phyloP scores from a whole-genome alignment of 441 rosid species.

The Macaranga tanarius region DNA sequence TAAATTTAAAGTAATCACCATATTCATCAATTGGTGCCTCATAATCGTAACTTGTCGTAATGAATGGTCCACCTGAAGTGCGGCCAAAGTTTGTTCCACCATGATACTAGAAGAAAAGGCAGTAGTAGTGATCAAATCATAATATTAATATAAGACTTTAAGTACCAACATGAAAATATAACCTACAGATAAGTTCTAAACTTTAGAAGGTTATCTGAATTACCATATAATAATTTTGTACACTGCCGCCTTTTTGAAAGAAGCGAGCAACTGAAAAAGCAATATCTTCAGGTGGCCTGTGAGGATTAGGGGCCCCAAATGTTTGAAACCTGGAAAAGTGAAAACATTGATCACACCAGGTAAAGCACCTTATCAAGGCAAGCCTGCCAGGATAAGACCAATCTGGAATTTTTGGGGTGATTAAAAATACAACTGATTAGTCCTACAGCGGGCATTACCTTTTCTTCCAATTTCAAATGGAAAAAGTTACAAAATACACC shows the following conservation, averaged over 20 bases:
- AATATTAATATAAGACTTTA: not conserved
- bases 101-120: constrained; percentile 57
- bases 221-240: constrained; percentile 96
- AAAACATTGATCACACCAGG: not conserved
- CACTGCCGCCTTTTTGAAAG: constrained; percentile 84
- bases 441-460: too few species aligned
- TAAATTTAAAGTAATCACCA: constrained; percentile 44
- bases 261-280: constrained; percentile 93
- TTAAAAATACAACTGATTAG: too few species aligned
- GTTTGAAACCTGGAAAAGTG: constrained; percentile 69
- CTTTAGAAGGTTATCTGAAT: constrained; percentile 17
- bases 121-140: not conserved
- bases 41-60: constrained; percentile 95
- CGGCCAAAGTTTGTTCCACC: constrained; percentile 98
- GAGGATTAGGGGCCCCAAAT: constrained; percentile 89
- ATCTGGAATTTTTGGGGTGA: too few species aligned
- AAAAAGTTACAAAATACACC: too few species aligned
- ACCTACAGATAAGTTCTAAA: not conserved
- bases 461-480: too few species aligned
- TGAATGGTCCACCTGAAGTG: constrained; percentile 93
- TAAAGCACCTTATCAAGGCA: constrained; percentile 1
- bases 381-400: not conserved
- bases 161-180: not conserved
- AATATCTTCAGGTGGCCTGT: constrained; percentile 86
- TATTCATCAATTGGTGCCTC: constrained; percentile 99